Percentiles rank a stretch among this genome's conserved stretches.
These are phyloP conservation scores for Serendipita indica DNA, from an alignment of 768 basidiomycete species.

Conservation along the genomic window DNA sequence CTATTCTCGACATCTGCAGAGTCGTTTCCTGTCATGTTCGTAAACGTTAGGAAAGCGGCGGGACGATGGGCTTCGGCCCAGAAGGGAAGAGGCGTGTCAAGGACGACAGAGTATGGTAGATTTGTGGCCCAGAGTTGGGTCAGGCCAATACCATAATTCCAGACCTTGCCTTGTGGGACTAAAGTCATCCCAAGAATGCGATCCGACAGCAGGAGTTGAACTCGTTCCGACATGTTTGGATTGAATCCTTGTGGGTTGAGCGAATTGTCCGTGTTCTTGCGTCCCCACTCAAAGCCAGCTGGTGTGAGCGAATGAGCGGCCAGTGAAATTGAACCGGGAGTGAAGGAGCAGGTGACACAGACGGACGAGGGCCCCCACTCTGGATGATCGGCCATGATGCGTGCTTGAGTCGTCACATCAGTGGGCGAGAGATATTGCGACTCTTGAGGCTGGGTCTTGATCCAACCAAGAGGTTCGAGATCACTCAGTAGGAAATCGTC, in stretches of 20 bases:
- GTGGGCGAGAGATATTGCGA: slow-evolving; percentile 82
- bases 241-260: slow-evolving; percentile 87
- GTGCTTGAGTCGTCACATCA: slow-evolving; percentile 88
- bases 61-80: slow-evolving; percentile 95
- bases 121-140: slow-evolving; percentile 83
- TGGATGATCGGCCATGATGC: slow-evolving; percentile 90
- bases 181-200: slow-evolving; percentile 92
- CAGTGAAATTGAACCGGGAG: slow-evolving; percentile 91
- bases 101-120: slow-evolving; percentile 63
- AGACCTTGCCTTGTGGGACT: slow-evolving; percentile 84
- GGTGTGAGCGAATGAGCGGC: slow-evolving; percentile 84
- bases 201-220: slow-evolving; percentile 78
- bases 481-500: slow-evolving; percentile 93
- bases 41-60: slow-evolving; percentile 90
- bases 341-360: slow-evolving; percentile 89
- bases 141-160: slow-evolving; percentile 93
- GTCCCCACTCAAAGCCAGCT: slow-evolving; percentile 94
- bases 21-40: slow-evolving; percentile 76
- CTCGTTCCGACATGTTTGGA: slow-evolving; percentile 96
- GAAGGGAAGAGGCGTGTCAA: slow-evolving; percentile 89
- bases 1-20: slow-evolving; percentile 93
- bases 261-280: slow-evolving; percentile 81
- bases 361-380: slow-evolving; percentile 92
- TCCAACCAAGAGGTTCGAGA: slow-evolving; percentile 87
- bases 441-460: slow-evolving; percentile 92